phyloP scores from a whole-genome alignment of 179 eudicot genomes.

The Actinidia arguta region DNA sequence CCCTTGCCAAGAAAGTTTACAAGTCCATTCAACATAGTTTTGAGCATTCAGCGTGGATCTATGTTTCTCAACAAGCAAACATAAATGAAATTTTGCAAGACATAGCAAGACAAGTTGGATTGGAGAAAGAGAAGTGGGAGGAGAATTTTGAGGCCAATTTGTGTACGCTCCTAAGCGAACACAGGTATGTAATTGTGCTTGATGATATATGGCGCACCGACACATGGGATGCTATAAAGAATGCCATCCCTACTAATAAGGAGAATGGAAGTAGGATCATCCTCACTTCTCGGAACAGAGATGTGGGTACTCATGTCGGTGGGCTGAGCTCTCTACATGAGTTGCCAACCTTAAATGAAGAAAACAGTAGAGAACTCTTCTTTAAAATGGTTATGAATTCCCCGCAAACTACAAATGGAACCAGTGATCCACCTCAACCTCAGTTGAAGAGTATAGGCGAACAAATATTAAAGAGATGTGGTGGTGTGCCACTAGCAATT shows the following conservation, averaged over 20 bases:
- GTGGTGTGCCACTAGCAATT: constrained; percentile 2
- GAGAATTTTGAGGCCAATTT: not conserved
- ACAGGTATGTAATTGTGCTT: not conserved
- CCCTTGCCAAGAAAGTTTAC: constrained; percentile 10
- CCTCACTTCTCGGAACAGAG: not conserved
- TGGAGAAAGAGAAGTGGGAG: not conserved
- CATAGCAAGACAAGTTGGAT: constrained; percentile 20
- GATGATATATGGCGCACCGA: not conserved
- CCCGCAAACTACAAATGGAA: not conserved
- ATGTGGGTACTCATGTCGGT: no score
- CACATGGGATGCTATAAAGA: not conserved
- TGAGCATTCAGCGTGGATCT: constrained; percentile 6
- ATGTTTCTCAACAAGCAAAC: constrained; percentile 6
- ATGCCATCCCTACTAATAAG: not conserved
- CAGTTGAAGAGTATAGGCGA: not conserved
- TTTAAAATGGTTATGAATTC: not conserved
- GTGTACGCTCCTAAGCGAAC: not conserved
- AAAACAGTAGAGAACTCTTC: no score
- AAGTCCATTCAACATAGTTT: not conserved
- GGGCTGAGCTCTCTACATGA: not conserved
- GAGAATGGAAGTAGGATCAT: not conserved
- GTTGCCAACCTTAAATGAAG: no score
- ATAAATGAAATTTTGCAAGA: not conserved
- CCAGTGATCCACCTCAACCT: not conserved
- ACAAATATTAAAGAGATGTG: not conserved